Base-by-base conservation (phyloP, 176 grass and related monocot genomes). In the Eleusine coracana region DNA sequence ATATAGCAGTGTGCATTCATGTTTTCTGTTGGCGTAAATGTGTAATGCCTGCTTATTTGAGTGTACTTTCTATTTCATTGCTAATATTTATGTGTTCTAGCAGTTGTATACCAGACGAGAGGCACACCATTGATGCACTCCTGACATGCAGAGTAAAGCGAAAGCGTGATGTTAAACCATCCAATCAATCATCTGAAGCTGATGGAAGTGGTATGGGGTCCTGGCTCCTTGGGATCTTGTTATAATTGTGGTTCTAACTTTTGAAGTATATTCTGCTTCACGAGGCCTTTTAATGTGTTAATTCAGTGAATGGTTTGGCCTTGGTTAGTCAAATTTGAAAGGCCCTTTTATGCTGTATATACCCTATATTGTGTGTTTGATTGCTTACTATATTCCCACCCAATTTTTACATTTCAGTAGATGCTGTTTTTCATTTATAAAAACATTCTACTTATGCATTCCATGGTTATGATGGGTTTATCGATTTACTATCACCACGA, bases 141-240 rank as follows among this genome's bases (percentile, higher is more conserved):
- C 89, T 98, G 87, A 90, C 96, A 86, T 96, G 89, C 84, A 95
- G 82, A 96, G 59, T 92, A 60, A 98, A 96, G 84, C 75, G 93
- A 93, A 92, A 96, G 77, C 89, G 85, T 38, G 83, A 88, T 51
- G 55, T 49, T 14, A 39, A 73, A 84, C 80, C 68, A 81, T 83
- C 51, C 41, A 82, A 76, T 34, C 83, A 74, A 42, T 39, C 76
- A 61, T 28, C 51, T 89, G 78, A 84, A 88, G 15, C 85, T 71
- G 78, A 58, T 25, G 89, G 66, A 85, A 83, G 83, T 86, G 85
- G 91, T 94, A 49, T 23, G 69, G 28, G 55, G 38, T 70, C 64
- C 46, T 77, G 58, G 62, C 14, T 76, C 56, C n/a, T 79, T 60
- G 71, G 9, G 10, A 73, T 66, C 65, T 4, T 68, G 21, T 70